Base-by-base conservation (phyloP, 352 stramenopile species). In the Pythium myriotylum region DNA sequence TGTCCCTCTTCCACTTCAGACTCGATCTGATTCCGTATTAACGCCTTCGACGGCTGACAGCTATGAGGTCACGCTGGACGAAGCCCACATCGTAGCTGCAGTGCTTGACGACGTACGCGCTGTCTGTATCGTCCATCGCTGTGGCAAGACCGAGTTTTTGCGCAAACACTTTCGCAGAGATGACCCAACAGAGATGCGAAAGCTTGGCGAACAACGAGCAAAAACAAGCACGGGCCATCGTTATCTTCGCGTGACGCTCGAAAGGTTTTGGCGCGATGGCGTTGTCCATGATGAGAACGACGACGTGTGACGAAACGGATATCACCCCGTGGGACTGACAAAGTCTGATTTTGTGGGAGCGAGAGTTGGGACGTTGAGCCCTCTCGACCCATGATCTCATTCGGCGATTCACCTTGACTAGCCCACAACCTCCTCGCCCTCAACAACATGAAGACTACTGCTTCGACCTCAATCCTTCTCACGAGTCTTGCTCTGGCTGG, bases 391-490 rank as follows among this genome's bases (percentile, higher is more conserved):
- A 35, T 10, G 5, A 35, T 13, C 22, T 46, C 49, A 56, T 45
- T 56, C 49, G 35, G 35, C 12, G 3, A 47, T 46, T 56, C n/a
- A 3, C 49, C 41, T 16, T 10, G 29, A 33, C 9, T 22, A 45
- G 17, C 4, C 29, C 4, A 23, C n/a, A 10, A 17, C 33, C 9
- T 23, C 32, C 4, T 3, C 41, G 17, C n/a, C 49, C 8, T 23
- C 12, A 20, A 33, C 33, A 49, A 32, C 4, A 62, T 62, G 61
- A 63, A 60, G 54, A 80, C 76, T 29, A 69, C 61, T 1, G 62
- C 50, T 29, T 39, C 49, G 3, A 26, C 47, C 45, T 57, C 48
- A 62, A 43, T 80, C 46, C 42, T 74, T 2, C 49, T 88, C 58
- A 19, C 59, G 3, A 45, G 63, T 42, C 45, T 76, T 29, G 51